Evolutionary conservation across 495 filamentous ascomycete species (phyloP).

Genomic region (Talaromyces stipitatus): DNA sequence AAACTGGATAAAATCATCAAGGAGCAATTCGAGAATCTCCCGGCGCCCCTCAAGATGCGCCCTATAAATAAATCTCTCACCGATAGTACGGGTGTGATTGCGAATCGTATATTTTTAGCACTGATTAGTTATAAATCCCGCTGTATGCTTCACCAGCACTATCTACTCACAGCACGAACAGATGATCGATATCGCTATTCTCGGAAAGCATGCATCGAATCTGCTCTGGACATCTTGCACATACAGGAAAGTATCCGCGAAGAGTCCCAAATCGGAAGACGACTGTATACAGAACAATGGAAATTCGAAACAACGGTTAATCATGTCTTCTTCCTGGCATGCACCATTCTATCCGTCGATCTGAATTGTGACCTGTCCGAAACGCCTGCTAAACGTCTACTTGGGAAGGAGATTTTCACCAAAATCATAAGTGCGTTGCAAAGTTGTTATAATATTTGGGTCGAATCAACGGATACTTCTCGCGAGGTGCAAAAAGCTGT

Average conservation of each 20-base stretch:
- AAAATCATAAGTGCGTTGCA: conserved; percentile 62
- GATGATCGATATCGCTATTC: conserved; percentile 24
- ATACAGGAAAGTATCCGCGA: conserved; percentile 17
- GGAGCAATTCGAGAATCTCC: conserved; percentile 24
- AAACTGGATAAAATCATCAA: conserved; percentile 26
- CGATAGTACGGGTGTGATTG: conserved; percentile 27
- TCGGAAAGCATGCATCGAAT: conserved; percentile 30
- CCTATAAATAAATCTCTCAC: conserved; percentile 30
- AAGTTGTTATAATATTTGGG: conserved; percentile 58
- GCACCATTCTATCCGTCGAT: conserved; percentile 25
- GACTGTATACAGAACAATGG: conserved; percentile 25
- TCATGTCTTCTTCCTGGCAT: conserved; percentile 28
- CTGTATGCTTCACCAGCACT: conserved; percentile 35
- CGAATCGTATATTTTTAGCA: conserved; percentile 32
- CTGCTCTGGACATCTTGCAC: conserved; percentile 25
- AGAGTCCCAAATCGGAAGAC: conserved; percentile 19
- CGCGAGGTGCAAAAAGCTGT: conserved; percentile 69
- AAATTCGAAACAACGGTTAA: conserved; percentile 23
- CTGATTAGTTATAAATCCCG: conserved; percentile 33
- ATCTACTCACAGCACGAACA: conserved; percentile 21
- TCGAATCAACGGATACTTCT: conserved; percentile 50
- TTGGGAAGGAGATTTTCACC: conserved; percentile 37
- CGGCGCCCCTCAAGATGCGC: conserved; percentile 22
- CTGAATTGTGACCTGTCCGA: background rate
- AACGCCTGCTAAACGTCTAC: conserved; percentile 5